Conservation (phyloP, 495 filamentous ascomycete species). For the Margaritispora aquatica region DNA sequence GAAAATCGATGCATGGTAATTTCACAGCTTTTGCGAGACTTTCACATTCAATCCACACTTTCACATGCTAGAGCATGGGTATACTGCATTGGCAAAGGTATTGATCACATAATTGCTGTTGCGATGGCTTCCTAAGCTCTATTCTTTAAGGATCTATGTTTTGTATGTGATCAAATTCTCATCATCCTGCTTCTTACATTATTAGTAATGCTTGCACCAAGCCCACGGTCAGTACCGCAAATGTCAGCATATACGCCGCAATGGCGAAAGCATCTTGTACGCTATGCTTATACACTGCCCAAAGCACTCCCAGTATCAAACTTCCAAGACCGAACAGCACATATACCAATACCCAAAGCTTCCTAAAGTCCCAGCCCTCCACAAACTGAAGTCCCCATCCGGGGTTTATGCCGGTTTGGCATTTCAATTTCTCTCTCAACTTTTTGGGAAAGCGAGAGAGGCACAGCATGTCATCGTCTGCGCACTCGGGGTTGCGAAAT, state of each 20-base stretch:
- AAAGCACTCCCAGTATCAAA: constrained; percentile 30
- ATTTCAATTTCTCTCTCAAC: constrained; percentile 12
- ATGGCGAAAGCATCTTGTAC: constrained; percentile 38
- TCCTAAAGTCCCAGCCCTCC: constrained; percentile 31
- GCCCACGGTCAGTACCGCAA: constrained; percentile 27
- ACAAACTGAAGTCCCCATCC: constrained; percentile 38
- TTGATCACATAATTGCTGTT: too few relatives aligned
- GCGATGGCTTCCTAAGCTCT: too few relatives aligned
- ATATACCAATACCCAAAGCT: constrained; percentile 28
- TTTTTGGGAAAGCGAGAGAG: constrained; percentile 23
- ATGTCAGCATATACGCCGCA: constrained; percentile 28
- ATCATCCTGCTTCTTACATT: constrained; percentile 8
- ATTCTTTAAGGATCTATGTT: too few relatives aligned
- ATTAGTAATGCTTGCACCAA: constrained; percentile 27
- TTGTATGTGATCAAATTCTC: too few relatives aligned
- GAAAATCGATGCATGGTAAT: background rate
- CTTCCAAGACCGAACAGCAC: constrained; percentile 27
- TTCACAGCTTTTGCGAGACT: background rate
- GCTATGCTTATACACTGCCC: constrained; percentile 28
- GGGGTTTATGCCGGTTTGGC: constrained; percentile 18
- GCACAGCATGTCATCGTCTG: background rate
- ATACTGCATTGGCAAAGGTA: too few relatives aligned
- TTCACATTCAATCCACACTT: background rate
- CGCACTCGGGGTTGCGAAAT: constrained; percentile 7
- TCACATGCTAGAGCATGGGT: too few relatives aligned